A percentile compares a stretch with the other conserved stretches of the same genome.
These are phyloP conservation scores for Saturnispora quitensis DNA, from an alignment of 805 yeast genomes.

Conservation along the genomic window DNA sequence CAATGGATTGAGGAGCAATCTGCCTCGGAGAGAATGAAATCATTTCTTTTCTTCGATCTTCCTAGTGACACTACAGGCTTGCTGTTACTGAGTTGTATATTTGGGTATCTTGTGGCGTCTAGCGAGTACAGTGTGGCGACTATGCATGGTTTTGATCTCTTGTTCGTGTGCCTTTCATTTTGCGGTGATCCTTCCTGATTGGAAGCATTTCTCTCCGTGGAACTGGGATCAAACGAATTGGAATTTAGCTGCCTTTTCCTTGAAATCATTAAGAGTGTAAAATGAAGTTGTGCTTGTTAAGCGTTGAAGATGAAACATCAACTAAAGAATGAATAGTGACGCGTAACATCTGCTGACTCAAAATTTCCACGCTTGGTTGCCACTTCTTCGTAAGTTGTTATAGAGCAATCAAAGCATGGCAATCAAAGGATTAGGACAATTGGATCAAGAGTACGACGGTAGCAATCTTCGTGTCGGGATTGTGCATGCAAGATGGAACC, in stretches of 20 bases:
- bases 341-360: background rate
- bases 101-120: constrained; percentile 5
- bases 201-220: background rate
- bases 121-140: constrained; percentile 10
- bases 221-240: background rate
- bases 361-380: background rate
- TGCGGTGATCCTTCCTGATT: background rate
- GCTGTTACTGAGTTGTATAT: background rate
- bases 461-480: constrained; percentile 45
- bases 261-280: background rate
- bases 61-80: constrained; percentile 13
- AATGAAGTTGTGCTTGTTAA: background rate
- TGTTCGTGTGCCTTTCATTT: background rate
- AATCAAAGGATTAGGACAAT: constrained; percentile 68
- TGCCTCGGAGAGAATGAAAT: constrained; percentile 32
- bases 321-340: background rate
- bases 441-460: constrained; percentile 39
- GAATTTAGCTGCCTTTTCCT: background rate
- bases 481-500: constrained; percentile 95
- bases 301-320: background rate
- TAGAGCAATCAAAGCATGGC: constrained; percentile 40
- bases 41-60: constrained; percentile 36
- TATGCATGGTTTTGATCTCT: background rate
- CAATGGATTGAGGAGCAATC: constrained; percentile 66
- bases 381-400: background rate